Conservation (phyloP, 2,329 filamentous ascomycete species). For the Apiospora malaysiana region DNA sequence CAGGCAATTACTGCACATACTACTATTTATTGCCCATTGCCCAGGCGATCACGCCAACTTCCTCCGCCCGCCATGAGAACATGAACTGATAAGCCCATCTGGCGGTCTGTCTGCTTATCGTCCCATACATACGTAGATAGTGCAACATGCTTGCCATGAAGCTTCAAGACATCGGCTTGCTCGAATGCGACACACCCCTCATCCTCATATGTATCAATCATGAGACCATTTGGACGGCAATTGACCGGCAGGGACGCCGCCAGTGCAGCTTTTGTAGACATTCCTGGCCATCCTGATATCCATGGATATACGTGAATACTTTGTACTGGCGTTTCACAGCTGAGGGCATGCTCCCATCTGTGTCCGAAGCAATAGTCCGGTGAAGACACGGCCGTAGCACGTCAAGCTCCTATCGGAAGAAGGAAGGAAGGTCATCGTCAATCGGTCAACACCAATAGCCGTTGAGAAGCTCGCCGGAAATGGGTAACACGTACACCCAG, state of each 20-base stretch:
- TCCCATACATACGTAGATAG: not conserved
- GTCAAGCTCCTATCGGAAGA: constrained; percentile 1
- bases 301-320: not conserved
- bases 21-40: not conserved
- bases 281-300: not conserved
- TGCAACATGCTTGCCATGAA: not conserved
- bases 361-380: not conserved
- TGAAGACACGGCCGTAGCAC: not conserved
- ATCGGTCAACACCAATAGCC: not conserved
- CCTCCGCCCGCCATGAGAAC: not conserved
- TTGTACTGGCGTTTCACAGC: not conserved
- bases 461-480: constrained; percentile 1
- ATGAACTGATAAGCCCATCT: not conserved
- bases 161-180: not conserved
- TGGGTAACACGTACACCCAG: not conserved
- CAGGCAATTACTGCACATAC: not conserved
- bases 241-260: too few species aligned
- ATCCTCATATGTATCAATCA: not conserved
- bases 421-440: not conserved
- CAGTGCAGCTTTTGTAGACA: too few species aligned
- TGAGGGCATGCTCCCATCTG: not conserved
- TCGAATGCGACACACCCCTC: not conserved
- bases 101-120: not conserved
- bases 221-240: too few species aligned
- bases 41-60: not conserved